Base-by-base conservation (phyloP, 805 yeast genomes). In the Candida odintsovae region DNA sequence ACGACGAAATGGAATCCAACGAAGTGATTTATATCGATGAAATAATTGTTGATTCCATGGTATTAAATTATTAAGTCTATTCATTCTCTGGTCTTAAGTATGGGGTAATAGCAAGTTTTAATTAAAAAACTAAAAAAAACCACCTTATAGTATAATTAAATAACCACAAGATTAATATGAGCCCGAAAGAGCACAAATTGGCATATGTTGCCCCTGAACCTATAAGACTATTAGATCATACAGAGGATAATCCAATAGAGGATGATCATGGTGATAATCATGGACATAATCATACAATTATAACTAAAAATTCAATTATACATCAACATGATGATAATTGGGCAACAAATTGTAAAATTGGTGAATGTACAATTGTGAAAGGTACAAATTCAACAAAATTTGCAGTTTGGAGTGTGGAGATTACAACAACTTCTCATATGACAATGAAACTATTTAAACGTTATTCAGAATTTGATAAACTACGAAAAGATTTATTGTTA, bases 1-100 rank as follows among this genome's bases (percentile, higher is more conserved):
- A 45, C 73, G 73, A 37, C 95, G 72, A 62, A 86, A 80, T 0
- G 95, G 95, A 4, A 86, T 72, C 40, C 70, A 75, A 39, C 82
- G 65, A 5, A 84, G 63, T 0, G 90, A 73, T 55, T 74, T 76
- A 79, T 82, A 86, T 53, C 70, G 69, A 63, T 77, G 75, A 45
- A 73, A 67, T 0, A 77, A 47, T 41, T 76, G 75, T 58, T 71
- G 18, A 10, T 33, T 77, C 68, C 75, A 70, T 6, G 70, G 61
- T 1, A 84, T 70, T 38, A 80, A 71, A 47, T 78, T 16, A 20
- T 33, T 70, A 20, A 82, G 59, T 19, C 73, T 76, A 48, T 78
- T 82, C 80, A 77, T 77, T 20, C 23, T 22, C 23, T 22, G n/a
- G n/a, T n/a, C n/a, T n/a, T n/a, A n/a, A 23, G 28, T 25, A 25